phyloP scores from a whole-genome alignment of 2,329 filamentous ascomycete species.

The Coccinonectria pachysandricola region DNA sequence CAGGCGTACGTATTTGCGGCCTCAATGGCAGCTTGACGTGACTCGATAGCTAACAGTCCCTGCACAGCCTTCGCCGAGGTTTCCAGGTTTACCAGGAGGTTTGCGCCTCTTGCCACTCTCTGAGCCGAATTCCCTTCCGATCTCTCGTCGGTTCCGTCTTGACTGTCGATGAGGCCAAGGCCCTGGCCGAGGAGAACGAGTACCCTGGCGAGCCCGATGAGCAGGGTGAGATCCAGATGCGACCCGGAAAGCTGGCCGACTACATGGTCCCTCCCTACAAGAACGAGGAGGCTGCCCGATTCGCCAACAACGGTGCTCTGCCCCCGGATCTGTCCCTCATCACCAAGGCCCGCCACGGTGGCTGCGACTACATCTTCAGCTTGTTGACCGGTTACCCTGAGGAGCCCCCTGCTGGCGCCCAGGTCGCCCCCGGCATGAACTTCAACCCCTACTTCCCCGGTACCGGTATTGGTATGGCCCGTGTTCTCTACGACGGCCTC shows the following conservation, averaged over 20 bases:
- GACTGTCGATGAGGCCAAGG: slow-evolving; percentile 98
- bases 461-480: slow-evolving; percentile 97
- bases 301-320: slow-evolving; percentile 95
- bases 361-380: slow-evolving; percentile 97
- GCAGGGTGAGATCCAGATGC: slow-evolving; percentile 96
- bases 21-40: slow-evolving; percentile 2
- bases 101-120: slow-evolving; percentile 94
- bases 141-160: slow-evolving; percentile 79
- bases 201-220: slow-evolving; percentile 98
- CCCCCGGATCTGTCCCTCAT: slow-evolving; percentile 97
- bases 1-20: slow-evolving; percentile 59
- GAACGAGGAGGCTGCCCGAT: slow-evolving; percentile 96
- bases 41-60: slow-evolving; percentile 9
- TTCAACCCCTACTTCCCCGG: slow-evolving; percentile 99
- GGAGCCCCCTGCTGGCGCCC: slow-evolving; percentile 81
- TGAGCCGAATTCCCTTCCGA: slow-evolving; percentile 89
- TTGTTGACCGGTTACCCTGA: slow-evolving; percentile 96
- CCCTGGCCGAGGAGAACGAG: slow-evolving; percentile 92
- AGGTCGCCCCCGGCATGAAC: slow-evolving; percentile 83
- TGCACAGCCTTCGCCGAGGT: slow-evolving; percentile 78
- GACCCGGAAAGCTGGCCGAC: slow-evolving; percentile 95
- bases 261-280: slow-evolving; percentile 94
- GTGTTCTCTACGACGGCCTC: slow-evolving; percentile 93
- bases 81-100: slow-evolving; percentile 99
- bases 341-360: slow-evolving; percentile 93